Percentiles rank a stretch among this genome's conserved stretches.
These are phyloP conservation scores for Cucumis melo DNA, from an alignment of 306 rosid species.

Conservation along the genomic window DNA sequence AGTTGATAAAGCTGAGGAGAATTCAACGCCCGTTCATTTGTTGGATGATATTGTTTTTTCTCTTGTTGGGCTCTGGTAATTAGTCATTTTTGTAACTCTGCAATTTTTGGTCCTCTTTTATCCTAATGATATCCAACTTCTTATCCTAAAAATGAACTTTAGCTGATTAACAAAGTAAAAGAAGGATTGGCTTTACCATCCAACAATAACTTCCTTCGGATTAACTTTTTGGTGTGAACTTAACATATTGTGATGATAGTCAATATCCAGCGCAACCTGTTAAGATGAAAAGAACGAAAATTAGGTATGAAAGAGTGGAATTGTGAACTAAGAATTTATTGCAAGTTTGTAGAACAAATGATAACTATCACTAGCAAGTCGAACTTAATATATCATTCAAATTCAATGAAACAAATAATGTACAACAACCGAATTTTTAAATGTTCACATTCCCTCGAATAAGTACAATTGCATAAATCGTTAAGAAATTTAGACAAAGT, in stretches of 20 bases:
- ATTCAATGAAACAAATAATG: background rate
- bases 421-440: background rate
- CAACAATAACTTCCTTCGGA: slow-evolving; percentile 89
- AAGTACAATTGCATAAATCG: background rate
- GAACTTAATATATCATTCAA: background rate
- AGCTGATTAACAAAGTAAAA: background rate
- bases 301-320: background rate
- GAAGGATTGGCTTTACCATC: slow-evolving; percentile 44
- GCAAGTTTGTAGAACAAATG: background rate
- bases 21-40: background rate
- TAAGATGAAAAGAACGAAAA: background rate
- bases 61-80: background rate
- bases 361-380: background rate
- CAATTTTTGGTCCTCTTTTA: background rate
- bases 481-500: too few species aligned
- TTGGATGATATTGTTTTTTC: background rate
- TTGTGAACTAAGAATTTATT: background rate
- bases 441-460: background rate
- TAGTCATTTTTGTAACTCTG: background rate
- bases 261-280: slow-evolving; percentile 94
- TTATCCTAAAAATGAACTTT: background rate
- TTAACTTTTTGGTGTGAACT: slow-evolving; percentile 80
- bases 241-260: slow-evolving; percentile 88
- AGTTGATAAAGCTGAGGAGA: background rate
- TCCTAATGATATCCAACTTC: background rate